Conservation (phyloP, 306 rosid genomes). For the Rubus idaeus region DNA sequence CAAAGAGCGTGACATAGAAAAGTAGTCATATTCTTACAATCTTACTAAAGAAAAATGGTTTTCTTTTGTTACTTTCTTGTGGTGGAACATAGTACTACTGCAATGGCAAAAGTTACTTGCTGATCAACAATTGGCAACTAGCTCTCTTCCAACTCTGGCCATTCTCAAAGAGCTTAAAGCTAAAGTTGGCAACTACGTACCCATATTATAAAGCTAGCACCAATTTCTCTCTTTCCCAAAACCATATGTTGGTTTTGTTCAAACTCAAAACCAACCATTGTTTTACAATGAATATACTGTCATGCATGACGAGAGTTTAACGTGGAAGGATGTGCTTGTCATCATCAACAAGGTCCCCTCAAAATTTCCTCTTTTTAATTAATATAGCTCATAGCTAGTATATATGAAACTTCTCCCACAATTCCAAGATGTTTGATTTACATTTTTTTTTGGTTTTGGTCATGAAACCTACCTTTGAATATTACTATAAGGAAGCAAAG, state of each 20-base stretch:
- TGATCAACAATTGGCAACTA: conserved; percentile 3
- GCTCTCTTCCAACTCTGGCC: neutral
- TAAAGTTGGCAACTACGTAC: neutral
- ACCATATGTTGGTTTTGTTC: neutral
- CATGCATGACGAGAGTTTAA: conserved; percentile 22
- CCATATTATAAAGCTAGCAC: neutral
- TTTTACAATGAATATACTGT: conserved; percentile 7
- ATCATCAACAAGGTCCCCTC: conserved; percentile 15
- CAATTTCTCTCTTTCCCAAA: neutral
- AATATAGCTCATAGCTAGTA: neutral
- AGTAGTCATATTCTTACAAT: neutral
- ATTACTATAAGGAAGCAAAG: neutral
- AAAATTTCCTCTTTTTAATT: neutral
- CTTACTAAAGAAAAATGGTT: neutral
- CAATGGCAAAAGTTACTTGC: neutral
- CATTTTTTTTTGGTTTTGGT: neutral
- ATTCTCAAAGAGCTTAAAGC: neutral
- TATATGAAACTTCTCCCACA: neutral
- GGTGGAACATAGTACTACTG: neutral
- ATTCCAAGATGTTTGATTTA: neutral
- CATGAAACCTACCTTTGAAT: neutral
- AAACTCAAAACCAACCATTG: neutral
- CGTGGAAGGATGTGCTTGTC: conserved; percentile 17
- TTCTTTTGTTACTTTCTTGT: neutral
- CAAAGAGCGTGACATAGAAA: neutral